These are phyloP conservation scores for Penicillium macrosclerotiorum DNA, from an alignment of 495 filamentous ascomycete genomes.

Conservation along the genomic window DNA sequence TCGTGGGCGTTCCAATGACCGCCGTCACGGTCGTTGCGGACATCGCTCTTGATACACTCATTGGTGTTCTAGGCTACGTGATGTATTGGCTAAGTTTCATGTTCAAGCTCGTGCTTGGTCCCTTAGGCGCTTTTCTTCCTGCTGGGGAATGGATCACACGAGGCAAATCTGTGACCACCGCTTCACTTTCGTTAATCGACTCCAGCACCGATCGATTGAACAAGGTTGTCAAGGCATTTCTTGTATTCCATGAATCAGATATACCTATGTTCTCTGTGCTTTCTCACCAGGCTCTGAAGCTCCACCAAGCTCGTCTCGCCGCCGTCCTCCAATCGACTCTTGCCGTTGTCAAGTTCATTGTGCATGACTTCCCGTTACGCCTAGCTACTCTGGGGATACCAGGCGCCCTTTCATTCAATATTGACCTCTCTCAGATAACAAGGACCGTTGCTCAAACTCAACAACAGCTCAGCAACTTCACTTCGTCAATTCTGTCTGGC, in stretches of 20 bases:
- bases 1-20: conserved; percentile 67
- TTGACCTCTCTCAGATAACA: conserved; percentile 12
- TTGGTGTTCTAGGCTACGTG: conserved; percentile 54
- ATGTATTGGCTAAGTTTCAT: conserved; percentile 52
- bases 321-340: conserved; percentile 20
- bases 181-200: conserved; percentile 48
- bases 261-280: conserved; percentile 60
- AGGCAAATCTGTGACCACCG: conserved; percentile 41
- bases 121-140: conserved; percentile 42
- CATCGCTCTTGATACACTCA: conserved; percentile 60
- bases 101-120: conserved; percentile 43
- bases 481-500: conserved; percentile 19
- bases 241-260: conserved; percentile 52
- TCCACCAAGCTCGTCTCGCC: conserved; percentile 44
- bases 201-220: conserved; percentile 41
- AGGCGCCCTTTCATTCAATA: conserved; percentile 18
- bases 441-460: conserved; percentile 11
- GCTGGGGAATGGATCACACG: conserved; percentile 38
- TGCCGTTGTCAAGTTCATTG: conserved; percentile 27
- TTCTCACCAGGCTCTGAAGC: conserved; percentile 57
- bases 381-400: conserved; percentile 28
- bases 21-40: conserved; percentile 70
- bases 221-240: conserved; percentile 43
- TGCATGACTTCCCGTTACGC: conserved; percentile 40
- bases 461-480: conserved; percentile 22